These are phyloP conservation scores for Tricladium varicosporioides DNA, from an alignment of 2,329 filamentous ascomycete genomes.

Conservation along the genomic window DNA sequence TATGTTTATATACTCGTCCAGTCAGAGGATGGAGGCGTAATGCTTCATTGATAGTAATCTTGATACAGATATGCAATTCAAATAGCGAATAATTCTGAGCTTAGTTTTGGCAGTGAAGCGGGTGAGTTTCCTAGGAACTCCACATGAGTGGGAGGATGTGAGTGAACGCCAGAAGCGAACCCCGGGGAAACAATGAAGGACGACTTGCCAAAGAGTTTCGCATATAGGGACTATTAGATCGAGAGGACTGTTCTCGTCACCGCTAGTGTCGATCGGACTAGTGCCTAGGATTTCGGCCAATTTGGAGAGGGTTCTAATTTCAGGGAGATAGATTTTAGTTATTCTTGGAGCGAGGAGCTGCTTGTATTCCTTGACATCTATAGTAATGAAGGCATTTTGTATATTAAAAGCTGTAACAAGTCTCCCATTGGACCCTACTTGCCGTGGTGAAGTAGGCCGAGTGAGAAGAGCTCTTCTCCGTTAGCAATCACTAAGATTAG, in stretches of 20 bases:
- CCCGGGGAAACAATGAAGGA: constrained; percentile 16
- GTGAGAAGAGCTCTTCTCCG: not conserved
- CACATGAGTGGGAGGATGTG: not conserved
- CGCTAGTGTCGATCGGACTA: not conserved
- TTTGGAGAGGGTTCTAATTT: not conserved
- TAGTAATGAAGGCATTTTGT: constrained; percentile 21
- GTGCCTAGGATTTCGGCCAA: not conserved
- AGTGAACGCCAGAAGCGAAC: constrained; percentile 8
- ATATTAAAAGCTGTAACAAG: constrained; percentile 16
- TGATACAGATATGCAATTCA: not conserved
- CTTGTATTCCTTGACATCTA: not conserved
- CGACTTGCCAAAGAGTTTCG: constrained; percentile 13
- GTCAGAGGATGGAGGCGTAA: constrained; percentile 22
- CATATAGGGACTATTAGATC: constrained; percentile 19
- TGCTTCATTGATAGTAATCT: constrained; percentile 14
- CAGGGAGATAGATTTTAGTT: not conserved
- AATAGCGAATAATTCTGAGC: not conserved
- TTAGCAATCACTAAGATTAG: not conserved
- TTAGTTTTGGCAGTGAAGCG: not conserved
- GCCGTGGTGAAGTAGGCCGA: constrained; percentile 1
- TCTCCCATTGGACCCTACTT: constrained; percentile 14
- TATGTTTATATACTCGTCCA: constrained; percentile 14
- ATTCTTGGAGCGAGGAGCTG: not conserved
- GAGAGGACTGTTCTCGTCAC: constrained; percentile 12
- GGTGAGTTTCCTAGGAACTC: not conserved